Evolutionary conservation across 495 filamentous ascomycete genomes (phyloP), one percentile per base, ranked within the genome.

Genomic region (Penicillium canariense): DNA sequence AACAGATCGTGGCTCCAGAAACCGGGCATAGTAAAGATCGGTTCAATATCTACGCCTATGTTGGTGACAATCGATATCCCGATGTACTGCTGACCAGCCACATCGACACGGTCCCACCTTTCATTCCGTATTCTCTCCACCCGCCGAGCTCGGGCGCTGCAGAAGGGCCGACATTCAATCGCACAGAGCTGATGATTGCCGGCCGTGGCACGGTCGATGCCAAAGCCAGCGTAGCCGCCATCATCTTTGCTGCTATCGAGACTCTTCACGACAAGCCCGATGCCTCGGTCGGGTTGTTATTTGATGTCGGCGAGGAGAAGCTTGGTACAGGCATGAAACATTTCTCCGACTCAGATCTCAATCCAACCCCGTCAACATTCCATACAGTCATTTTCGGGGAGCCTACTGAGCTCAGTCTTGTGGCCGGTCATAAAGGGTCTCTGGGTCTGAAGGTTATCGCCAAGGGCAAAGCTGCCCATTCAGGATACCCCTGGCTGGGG

Each of bases 381-480:
- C 74, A 81, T 44, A 77, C 87, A 2, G 83, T 88, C 56, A 87
- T 97, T 62, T 96, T 95, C 60, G 91, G 76, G 39, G 91, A 97
- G 63, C 91, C 91, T 11, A 96, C 91, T 0, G 89, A 93, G 58
- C 78, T 84, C 51, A 87, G 84, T 63, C 86, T 97, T 26, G 89
- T 87, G 0, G 80, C 85, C 39, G 91, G 91, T 0, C 91, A 97
- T 71, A 97, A 97, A 61, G 90, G 90, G 0, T 80, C 80, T 32
- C 53, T 85, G 1, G 64, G 63, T 3, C 80, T 86, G 45, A 69
- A 69, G 2, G 40, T 94, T 23, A 74, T 68, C 23, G 82, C 82
- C 1, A 68, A 75, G 30, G 89, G 90, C 15, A 86, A 83, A 56
- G 86, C 88, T 0, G 86, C 83, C 9, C 90, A 93, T 63, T 84